These are phyloP conservation scores for Elsinoe perseae DNA, from an alignment of 2,329 filamentous ascomycete genomes.

Conservation along the genomic window DNA sequence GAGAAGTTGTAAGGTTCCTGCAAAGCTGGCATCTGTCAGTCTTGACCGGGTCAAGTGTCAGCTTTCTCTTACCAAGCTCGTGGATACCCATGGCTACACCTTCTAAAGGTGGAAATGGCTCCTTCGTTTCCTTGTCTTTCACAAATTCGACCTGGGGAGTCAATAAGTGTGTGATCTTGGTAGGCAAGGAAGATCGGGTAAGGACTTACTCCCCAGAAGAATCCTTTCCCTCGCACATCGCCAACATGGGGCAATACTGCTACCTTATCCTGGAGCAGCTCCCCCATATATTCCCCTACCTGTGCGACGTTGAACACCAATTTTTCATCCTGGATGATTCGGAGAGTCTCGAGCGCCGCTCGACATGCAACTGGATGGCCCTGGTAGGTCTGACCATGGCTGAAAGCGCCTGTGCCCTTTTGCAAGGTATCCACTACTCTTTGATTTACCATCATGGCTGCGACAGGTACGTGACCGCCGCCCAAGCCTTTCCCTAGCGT, in stretches of 20 bases:
- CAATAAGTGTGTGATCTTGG: conserved; percentile 8
- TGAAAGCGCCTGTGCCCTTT: conserved; percentile 42
- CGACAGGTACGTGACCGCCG: conserved; percentile 55
- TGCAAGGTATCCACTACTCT: conserved; percentile 45
- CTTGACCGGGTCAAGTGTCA: neutral
- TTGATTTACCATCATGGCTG: conserved; percentile 50
- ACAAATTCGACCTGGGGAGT: conserved; percentile 50
- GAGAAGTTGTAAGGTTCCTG: conserved; percentile 44
- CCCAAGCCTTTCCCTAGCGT: conserved; percentile 60
- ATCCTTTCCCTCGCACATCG: conserved; percentile 52
- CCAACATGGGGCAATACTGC: conserved; percentile 46
- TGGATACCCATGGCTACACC: conserved; percentile 44
- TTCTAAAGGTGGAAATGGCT: conserved; percentile 43
- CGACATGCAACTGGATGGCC: conserved; percentile 53
- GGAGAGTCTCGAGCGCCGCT: conserved; percentile 56
- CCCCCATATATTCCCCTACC: conserved; percentile 46
- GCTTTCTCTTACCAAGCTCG: conserved; percentile 38
- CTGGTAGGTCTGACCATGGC: conserved; percentile 58
- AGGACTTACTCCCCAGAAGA: conserved; percentile 49
- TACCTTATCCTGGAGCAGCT: conserved; percentile 39
- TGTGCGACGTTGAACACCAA: conserved; percentile 51
- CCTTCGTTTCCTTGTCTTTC: conserved; percentile 46
- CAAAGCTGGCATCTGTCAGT: conserved; percentile 31
- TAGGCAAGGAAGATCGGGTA: neutral
- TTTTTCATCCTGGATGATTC: conserved; percentile 49